Base-by-base conservation (phyloP, 2,329 filamentous ascomycete species). In the Talaromyces sp. region DNA sequence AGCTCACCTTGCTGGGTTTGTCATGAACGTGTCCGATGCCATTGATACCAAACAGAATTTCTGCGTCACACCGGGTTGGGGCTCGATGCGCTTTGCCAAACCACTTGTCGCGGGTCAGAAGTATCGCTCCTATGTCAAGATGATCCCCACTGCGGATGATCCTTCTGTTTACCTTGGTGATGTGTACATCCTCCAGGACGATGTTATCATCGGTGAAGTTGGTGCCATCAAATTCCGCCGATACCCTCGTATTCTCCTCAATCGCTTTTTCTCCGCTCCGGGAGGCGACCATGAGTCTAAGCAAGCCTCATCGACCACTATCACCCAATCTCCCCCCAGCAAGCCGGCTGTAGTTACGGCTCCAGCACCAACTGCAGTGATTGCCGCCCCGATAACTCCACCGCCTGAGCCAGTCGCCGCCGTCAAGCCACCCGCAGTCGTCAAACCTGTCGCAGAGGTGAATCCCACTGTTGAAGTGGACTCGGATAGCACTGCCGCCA, bases 231-330 rank as follows among this genome's bases (percentile, higher is more conserved):
- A 69, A 51, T 69, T 71, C 64, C 67, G 59, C 61, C 63, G 62
- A 0, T 64, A 69, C 19, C 69, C 69, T 22, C 69, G 69, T 17
- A 56, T 58, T 29, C 62, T 68, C 11, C 64, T 70, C 22, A 64
- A 59, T 25, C 47, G 73, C 1, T 81, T 82, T 71, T 81, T 82
- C 71, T 78, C 76, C 3, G 66, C 75, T 1, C 71, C 74, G 1
- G 76, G 36, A 6, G 36, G 36, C 13, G 40, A 19, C 40, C 15
- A 43, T 43, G 40, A 43, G 15, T 19, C 40, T 7, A 43, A 43
- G 40, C 15, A 43, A 43, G 15, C 6, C 17, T 43, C 40, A 43
- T 43, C 40, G 40, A 43, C 17, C 19, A 43, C 40, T n/a, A 8
- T 19, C 17, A 43, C 17, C 13, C 15, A 43, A 19, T 43, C 40